Percentiles rank a stretch among this genome's conserved stretches.
Evolutionary conservation across 225 moss, liverwort and hornwort genomes (phyloP).

Genomic region (Marchantia polymorpha): DNA sequence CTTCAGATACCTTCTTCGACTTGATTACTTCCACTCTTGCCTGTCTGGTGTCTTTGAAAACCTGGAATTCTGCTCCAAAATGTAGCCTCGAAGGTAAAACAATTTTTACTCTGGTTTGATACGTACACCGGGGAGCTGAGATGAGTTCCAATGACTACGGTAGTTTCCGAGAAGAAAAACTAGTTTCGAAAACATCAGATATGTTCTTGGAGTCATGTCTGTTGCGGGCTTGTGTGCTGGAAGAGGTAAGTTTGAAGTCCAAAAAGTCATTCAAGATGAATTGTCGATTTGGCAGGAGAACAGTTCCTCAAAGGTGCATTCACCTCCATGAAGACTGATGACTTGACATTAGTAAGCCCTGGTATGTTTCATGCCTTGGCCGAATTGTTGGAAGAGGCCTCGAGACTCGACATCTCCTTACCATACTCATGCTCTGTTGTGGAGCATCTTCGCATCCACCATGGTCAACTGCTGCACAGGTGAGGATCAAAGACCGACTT

Average conservation of each 20-base stretch:
- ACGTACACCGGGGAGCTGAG: too few relatives aligned
- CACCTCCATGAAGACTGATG: background rate
- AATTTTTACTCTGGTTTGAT: background rate
- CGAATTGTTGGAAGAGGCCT: slow-evolving; percentile 20
- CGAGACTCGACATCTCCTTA: slow-evolving; percentile 1
- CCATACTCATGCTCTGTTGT: slow-evolving; percentile 1
- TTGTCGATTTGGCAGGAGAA: slow-evolving; percentile 12
- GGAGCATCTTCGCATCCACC: background rate
- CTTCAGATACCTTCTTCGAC: slow-evolving; percentile 45
- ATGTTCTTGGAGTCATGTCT: too few relatives aligned
- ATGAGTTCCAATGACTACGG: too few relatives aligned
- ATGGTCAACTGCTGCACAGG: slow-evolving; percentile 14
- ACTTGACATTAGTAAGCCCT: slow-evolving; percentile 9
- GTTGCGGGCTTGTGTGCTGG: too few relatives aligned
- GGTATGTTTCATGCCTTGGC: slow-evolving; percentile 20
- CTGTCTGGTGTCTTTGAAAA: slow-evolving; percentile 59
- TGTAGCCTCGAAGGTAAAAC: background rate
- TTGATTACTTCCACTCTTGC: slow-evolving; percentile 58
- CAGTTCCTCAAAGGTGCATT: background rate
- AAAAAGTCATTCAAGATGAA: too few relatives aligned
- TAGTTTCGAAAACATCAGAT: background rate
- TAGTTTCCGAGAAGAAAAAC: background rate
- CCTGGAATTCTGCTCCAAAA: slow-evolving; percentile 46
- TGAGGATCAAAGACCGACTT: background rate
- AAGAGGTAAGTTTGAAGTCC: background rate